Evolutionary conservation across 805 yeast genomes (phyloP).

Genomic region (Metschnikowia lochheadii): DNA sequence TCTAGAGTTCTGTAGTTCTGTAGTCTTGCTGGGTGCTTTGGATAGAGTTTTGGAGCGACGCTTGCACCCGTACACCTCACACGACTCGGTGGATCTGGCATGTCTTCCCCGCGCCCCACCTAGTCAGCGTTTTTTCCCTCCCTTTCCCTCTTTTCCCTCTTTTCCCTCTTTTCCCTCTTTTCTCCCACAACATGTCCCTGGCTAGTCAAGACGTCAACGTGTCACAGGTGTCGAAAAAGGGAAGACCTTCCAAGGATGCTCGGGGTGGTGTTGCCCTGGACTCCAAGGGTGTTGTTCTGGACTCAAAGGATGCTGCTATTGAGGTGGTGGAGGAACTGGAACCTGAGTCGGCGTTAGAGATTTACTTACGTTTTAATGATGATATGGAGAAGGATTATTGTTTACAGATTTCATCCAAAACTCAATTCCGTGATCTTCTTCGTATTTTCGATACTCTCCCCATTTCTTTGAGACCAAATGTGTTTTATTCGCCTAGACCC

Average conservation of each 20-base stretch:
- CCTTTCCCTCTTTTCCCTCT: too few species aligned
- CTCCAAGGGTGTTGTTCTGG: neutral
- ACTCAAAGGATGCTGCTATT: neutral
- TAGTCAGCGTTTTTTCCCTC: neutral
- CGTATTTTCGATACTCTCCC: conserved; percentile 65
- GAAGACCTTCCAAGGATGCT: neutral
- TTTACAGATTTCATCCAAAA: conserved; percentile 61
- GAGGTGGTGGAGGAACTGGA: conserved; percentile 3
- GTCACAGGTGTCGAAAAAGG: conserved; percentile 3
- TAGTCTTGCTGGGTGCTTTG: too few species aligned
- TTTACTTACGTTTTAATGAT: conserved; percentile 77
- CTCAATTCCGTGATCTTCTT: conserved; percentile 56
- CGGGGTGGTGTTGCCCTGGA: neutral
- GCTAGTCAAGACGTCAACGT: conserved; percentile 1
- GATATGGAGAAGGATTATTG: conserved; percentile 88
- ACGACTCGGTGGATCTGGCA: too few species aligned
- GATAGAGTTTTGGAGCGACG: too few species aligned
- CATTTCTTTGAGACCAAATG: conserved; percentile 72
- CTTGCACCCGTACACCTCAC: too few species aligned
- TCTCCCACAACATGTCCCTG: neutral
- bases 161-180: neutral
- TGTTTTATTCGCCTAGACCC: conserved; percentile 67
- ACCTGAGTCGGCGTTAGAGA: conserved; percentile 30
- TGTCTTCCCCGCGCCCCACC: neutral
- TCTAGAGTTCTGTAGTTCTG: too few species aligned